Evolutionary conservation across 1,284 basidiomycete species (phyloP).

Genomic region (Phellopilus nigrolimitatus): DNA sequence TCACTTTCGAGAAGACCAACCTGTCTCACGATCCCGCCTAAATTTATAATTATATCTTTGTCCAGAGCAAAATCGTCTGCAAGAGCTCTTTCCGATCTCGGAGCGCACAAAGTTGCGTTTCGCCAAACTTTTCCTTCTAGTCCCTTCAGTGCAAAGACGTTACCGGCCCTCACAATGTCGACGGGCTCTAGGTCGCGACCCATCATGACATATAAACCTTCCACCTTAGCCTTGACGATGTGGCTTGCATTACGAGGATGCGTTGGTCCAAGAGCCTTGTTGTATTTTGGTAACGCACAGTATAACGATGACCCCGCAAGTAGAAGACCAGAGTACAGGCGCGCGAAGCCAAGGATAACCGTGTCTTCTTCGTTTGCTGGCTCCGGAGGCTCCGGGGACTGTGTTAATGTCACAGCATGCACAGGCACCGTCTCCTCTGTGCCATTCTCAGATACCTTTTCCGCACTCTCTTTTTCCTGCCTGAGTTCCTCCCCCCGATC

Average conservation of each 20-base stretch:
- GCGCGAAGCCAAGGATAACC: slow-evolving; percentile 84
- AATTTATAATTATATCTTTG: slow-evolving; percentile 68
- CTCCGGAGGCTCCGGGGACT: slow-evolving; percentile 22
- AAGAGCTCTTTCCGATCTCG: slow-evolving; percentile 40
- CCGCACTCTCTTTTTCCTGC: slow-evolving; percentile 40
- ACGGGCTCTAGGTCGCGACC: slow-evolving; percentile 88
- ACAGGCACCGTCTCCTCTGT: slow-evolving; percentile 25
- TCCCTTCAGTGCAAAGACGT: slow-evolving; percentile 92
- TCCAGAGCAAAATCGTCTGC: slow-evolving; percentile 35
- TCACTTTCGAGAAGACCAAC: slow-evolving; percentile 40
- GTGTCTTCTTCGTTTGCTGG: slow-evolving; percentile 39
- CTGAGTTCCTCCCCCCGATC: slow-evolving; percentile 61
- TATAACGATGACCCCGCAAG: slow-evolving; percentile 61
- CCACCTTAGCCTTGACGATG: slow-evolving; percentile 58
- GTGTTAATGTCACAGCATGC: slow-evolving; percentile 20
- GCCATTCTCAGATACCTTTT: slow-evolving; percentile 24
- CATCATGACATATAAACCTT: slow-evolving; percentile 96
- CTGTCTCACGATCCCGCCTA: slow-evolving; percentile 71
- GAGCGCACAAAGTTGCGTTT: slow-evolving; percentile 86
- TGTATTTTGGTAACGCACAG: slow-evolving; percentile 89
- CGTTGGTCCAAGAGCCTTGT: slow-evolving; percentile 55
- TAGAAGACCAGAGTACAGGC: slow-evolving; percentile 89
- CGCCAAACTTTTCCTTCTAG: slow-evolving; percentile 88
- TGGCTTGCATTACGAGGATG: slow-evolving; percentile 74
- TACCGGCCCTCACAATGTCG: slow-evolving; percentile 85